Evolutionary conservation across 805 yeast species (phyloP).

Genomic region (Metschnikowia colocasiae): DNA sequence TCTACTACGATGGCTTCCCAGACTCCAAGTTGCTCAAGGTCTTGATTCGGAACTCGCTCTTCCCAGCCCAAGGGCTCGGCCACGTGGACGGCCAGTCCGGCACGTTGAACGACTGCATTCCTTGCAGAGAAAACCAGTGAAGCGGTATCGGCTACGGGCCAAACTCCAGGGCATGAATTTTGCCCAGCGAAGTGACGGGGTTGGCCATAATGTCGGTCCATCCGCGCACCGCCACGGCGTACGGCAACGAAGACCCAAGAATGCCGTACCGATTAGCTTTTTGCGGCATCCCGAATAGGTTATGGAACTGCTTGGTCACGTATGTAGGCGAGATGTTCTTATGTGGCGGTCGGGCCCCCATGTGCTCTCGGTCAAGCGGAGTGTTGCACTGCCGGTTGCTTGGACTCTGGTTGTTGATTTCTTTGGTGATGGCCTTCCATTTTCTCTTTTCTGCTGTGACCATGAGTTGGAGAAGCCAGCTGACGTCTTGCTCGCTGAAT

Average conservation of each 20-base stretch:
- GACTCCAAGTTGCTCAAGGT: conserved; percentile 78
- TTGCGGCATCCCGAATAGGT: conserved; percentile 52
- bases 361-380: conserved; percentile 4
- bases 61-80: conserved; percentile 54
- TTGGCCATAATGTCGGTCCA: conserved; percentile 32
- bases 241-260: conserved; percentile 52
- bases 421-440: conserved; percentile 55
- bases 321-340: conserved; percentile 50
- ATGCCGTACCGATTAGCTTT: conserved; percentile 38
- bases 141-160: background rate
- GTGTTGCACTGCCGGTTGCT: background rate
- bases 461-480: conserved; percentile 44
- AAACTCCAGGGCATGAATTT: background rate
- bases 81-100: conserved; percentile 50
- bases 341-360: conserved; percentile 2
- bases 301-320: conserved; percentile 53
- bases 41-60: conserved; percentile 55
- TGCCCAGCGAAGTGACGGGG: background rate
- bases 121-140: conserved; percentile 13
- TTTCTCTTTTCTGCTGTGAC: conserved; percentile 53
- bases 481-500: conserved; percentile 44
- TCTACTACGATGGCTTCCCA: conserved; percentile 70
- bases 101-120: conserved; percentile 12
- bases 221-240: conserved; percentile 43
- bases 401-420: conserved; percentile 15